Conservation (phyloP, 495 filamentous ascomycete genomes). For the Penicillium bovifimosum region DNA sequence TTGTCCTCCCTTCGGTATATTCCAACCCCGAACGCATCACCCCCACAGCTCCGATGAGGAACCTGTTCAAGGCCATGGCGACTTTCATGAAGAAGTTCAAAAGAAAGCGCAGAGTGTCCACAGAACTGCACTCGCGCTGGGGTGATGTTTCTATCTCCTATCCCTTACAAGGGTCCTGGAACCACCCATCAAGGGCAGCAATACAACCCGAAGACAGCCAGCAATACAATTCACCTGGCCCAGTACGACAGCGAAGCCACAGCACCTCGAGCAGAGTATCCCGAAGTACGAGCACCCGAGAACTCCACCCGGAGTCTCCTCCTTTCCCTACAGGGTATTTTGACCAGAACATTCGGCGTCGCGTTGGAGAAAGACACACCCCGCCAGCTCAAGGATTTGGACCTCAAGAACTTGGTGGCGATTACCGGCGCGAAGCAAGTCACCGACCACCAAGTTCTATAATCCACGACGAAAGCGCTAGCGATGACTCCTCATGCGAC, state of each 20-base stretch:
- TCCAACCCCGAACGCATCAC: not conserved
- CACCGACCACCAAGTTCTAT: not conserved
- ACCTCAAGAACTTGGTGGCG: conserved; percentile 6
- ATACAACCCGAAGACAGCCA: conserved; percentile 1
- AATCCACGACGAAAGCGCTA: conserved; percentile 4
- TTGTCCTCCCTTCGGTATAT: conserved; percentile 15
- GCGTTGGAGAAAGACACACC: conserved; percentile 6
- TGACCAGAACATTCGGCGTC: conserved; percentile 28
- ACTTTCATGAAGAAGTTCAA: conserved; percentile 34
- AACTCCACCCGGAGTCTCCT: conserved; percentile 6
- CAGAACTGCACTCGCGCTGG: conserved; percentile 39
- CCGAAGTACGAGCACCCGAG: conserved; percentile 5
- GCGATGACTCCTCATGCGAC: conserved; percentile 21
- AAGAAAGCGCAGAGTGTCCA: conserved; percentile 36
- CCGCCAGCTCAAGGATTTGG: conserved; percentile 7
- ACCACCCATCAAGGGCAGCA: conserved; percentile 13
- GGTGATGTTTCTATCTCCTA: conserved; percentile 40
- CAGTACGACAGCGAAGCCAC: not conserved
- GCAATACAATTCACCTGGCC: conserved; percentile 8
- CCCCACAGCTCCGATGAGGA: conserved; percentile 21
- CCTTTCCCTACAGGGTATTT: conserved; percentile 38
- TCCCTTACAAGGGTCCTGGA: conserved; percentile 43
- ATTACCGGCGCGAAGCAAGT: not conserved
- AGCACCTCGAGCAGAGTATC: not conserved
- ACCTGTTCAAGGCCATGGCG: conserved; percentile 29